phyloP scores from a whole-genome alignment of 1,284 basidiomycete species.

The Ganoderma lucidum region DNA sequence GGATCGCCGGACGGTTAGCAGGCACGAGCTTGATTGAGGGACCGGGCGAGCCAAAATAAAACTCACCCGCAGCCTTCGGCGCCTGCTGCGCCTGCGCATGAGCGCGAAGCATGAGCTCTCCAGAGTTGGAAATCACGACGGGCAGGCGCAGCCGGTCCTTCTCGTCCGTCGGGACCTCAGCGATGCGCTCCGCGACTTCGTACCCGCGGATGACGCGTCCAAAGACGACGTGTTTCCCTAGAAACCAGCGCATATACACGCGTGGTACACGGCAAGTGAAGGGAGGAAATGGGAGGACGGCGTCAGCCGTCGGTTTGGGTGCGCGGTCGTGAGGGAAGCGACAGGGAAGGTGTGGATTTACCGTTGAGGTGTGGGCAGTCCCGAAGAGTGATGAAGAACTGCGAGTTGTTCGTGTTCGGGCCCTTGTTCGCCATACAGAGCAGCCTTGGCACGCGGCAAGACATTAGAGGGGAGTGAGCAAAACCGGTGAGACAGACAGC shows the following conservation, averaged over 20 bases:
- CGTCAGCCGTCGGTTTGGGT: neutral
- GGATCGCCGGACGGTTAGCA: neutral
- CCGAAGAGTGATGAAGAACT: conserved; percentile 85
- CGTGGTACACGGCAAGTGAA: neutral
- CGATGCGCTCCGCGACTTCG: conserved; percentile 64
- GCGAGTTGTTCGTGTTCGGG: conserved; percentile 81
- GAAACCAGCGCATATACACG: neutral
- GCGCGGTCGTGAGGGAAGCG: neutral
- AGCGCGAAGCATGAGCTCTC: conserved; percentile 81
- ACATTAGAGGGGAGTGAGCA: neutral
- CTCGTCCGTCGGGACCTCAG: conserved; percentile 66
- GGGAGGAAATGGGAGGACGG: neutral
- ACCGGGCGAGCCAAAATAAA: neutral
- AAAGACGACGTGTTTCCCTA: conserved; percentile 84
- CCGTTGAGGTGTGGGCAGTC: conserved; percentile 78
- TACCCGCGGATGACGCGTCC: conserved; percentile 71
- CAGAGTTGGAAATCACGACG: conserved; percentile 82
- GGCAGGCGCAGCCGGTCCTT: conserved; percentile 76
- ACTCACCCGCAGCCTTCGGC: conserved; percentile 24
- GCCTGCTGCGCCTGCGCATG: conserved; percentile 36
- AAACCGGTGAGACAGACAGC: neutral
- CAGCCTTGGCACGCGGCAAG: conserved; percentile 48
- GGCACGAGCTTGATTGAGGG: neutral
- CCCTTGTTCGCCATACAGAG: conserved; percentile 89
- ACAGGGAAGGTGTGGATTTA: conserved; percentile 29